A percentile compares a stretch with the other conserved stretches of the same genome.
These are phyloP conservation scores for Lepiota brunneoincarnata DNA, from an alignment of 768 basidiomycete species.

Conservation along the genomic window DNA sequence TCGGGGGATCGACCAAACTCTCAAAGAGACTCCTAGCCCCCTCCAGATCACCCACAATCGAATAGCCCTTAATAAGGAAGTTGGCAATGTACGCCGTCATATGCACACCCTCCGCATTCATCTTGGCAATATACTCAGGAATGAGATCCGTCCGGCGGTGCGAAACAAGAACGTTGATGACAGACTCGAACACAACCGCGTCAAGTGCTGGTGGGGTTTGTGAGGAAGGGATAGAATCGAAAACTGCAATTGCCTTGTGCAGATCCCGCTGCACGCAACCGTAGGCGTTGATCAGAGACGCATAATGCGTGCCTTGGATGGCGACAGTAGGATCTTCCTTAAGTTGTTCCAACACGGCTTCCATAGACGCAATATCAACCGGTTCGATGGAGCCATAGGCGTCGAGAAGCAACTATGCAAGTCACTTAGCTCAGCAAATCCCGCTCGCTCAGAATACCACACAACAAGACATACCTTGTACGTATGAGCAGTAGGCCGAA, in stretches of 20 bases:
- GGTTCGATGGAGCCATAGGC: slow-evolving; percentile 86
- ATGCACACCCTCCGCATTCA: slow-evolving; percentile 63
- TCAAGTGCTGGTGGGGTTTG: slow-evolving; percentile 62
- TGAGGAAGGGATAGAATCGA: slow-evolving; percentile 65
- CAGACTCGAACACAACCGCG: slow-evolving; percentile 84
- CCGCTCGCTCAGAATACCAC: background rate
- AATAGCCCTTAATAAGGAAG: slow-evolving; percentile 70
- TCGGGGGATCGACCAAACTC: slow-evolving; percentile 71
- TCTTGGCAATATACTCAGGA: slow-evolving; percentile 58
- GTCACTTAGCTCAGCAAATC: too few species aligned
- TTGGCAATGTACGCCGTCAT: slow-evolving; percentile 97
- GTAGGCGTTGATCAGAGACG: slow-evolving; percentile 84
- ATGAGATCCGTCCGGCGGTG: slow-evolving; percentile 79
- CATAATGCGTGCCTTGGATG: slow-evolving; percentile 54
- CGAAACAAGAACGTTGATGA: slow-evolving; percentile 83
- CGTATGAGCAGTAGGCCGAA: slow-evolving; percentile 84
- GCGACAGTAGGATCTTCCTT: slow-evolving; percentile 41
- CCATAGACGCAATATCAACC: slow-evolving; percentile 69
- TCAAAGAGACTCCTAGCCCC: slow-evolving; percentile 80
- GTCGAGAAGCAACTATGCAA: slow-evolving; percentile 75
- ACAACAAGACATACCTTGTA: slow-evolving; percentile 67
- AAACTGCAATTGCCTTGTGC: slow-evolving; percentile 70
- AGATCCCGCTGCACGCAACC: slow-evolving; percentile 80
- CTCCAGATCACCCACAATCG: slow-evolving; percentile 67
- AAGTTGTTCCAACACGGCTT: slow-evolving; percentile 63